phyloP scores from a whole-genome alignment of 2,329 filamentous ascomycete species.

The Didymella glomerata region DNA sequence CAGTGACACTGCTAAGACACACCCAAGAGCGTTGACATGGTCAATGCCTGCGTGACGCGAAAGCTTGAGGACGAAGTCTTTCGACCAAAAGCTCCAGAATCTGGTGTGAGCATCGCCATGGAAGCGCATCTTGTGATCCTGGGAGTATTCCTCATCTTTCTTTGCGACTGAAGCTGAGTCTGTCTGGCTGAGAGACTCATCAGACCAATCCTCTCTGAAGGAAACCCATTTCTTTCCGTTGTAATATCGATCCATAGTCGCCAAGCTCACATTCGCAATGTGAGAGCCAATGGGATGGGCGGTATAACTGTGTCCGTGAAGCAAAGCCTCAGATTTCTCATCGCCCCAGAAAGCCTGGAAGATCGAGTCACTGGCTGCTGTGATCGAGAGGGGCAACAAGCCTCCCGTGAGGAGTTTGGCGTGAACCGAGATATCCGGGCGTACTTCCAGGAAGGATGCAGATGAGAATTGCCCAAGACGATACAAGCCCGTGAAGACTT shows the following conservation, averaged over 20 bases:
- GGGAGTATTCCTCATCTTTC: neutral
- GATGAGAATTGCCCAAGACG: slow-evolving; percentile 77
- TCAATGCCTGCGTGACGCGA: slow-evolving; percentile 66
- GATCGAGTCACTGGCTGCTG: slow-evolving; percentile 75
- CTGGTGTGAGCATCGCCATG: neutral
- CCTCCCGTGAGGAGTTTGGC: slow-evolving; percentile 87
- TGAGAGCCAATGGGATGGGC: slow-evolving; percentile 83
- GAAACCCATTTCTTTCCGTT: slow-evolving; percentile 19
- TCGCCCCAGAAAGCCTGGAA: slow-evolving; percentile 75
- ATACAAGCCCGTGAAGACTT: slow-evolving; percentile 87
- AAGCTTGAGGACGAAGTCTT: slow-evolving; percentile 64
- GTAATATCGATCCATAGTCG: slow-evolving; percentile 57
- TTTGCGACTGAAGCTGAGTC: neutral
- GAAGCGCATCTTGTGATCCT: too few relatives aligned
- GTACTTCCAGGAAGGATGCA: slow-evolving; percentile 71
- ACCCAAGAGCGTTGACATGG: slow-evolving; percentile 76
- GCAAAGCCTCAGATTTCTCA: slow-evolving; percentile 78
- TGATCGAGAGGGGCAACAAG: slow-evolving; percentile 78
- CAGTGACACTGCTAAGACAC: slow-evolving; percentile 73
- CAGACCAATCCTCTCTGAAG: slow-evolving; percentile 16
- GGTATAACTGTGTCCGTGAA: slow-evolving; percentile 89
- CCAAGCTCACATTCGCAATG: slow-evolving; percentile 74
- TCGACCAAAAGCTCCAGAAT: slow-evolving; percentile 77
- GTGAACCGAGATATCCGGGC: slow-evolving; percentile 80
- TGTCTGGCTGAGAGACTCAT: neutral